Evolutionary conservation across 2,329 filamentous ascomycete genomes (phyloP), one percentile per base, ranked within the genome.

Genomic region (Phialemoniopsis sp.): DNA sequence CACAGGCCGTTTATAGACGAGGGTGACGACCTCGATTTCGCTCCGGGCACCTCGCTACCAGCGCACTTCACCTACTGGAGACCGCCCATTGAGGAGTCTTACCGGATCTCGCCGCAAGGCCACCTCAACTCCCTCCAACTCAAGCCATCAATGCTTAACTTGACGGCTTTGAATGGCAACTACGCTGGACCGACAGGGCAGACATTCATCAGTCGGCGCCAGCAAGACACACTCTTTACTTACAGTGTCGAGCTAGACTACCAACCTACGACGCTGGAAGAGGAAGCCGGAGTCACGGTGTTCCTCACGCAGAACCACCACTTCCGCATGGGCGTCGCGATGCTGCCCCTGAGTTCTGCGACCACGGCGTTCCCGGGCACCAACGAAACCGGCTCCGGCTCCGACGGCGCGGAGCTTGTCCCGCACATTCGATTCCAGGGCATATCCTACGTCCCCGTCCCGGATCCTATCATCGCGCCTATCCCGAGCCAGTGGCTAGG

Each of bases 61-160:
- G 60, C 61, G 1, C 72, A 81, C 48, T 74, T 82, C 45, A 66
- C 74, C 2, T 64, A 76, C 60, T 79, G 76, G 64, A 65, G 79
- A 4, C 73, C 67, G 10, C 77, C 76, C 2, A 60, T 65, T 21
- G 49, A 61, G 0, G 57, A 54, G 36, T 64, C 60, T 43, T 82
- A 68, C 59, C 59, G 53, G 2, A 45, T 72, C 13, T 79, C 70
- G 1, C 64, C 64, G 1, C 50, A 46, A 0, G 64, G 55, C 0
- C 64, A 70, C 37, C 56, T 60, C 0, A 57, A 70, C 44, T 64
- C 64, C 0, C 61, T 81, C 0, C 62, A 62, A 2, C 53, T 82
- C 1, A 61, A 46, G 2, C 70, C 76, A 0, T 76, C 72, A 0
- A 57, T 51, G 2, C 57, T 74, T 2, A 78, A 80, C 46, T 60